Evolutionary conservation across 2,329 filamentous ascomycete species (phyloP), one percentile per base, ranked within the genome.

Genomic region (Torrubiella hemipterigena): DNA sequence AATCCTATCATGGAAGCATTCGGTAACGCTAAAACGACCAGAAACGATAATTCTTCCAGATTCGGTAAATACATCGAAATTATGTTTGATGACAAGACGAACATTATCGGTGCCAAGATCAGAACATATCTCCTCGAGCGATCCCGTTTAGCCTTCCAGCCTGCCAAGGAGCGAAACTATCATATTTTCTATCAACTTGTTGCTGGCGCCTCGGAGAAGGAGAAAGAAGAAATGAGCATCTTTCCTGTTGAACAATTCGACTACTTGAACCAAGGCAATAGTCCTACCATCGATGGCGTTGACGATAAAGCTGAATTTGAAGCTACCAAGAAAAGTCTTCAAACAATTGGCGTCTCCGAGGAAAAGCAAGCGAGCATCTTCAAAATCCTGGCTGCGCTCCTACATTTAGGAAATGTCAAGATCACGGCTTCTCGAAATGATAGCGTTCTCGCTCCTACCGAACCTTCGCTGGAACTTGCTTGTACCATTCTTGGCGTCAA

Each of bases 1-100:
- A 98, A 98, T 55, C 91, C 91, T 23, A 94, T 98, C 54, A 98
- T 98, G 91, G 91, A 98, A 73, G 89, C 91, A 20, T 98, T 98
- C 52, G 91, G 91, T 55, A 98, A 98, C 64, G 91, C 91, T 33
- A 98, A 98, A 65, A 98, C 91, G n/a, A 98, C 91, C 9, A 74
- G 91, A 55, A 98, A 98, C 63, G 91, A 98, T 62, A 98, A 98
- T 62, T 98, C 91, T 27, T 98, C 91, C 25, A 77, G 91, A 50
- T 98, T 98, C 59, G 91, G 91, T 56, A 98, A 98, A 68, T 98
- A 98, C 58, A 96, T 98, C 47, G 91, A 98, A 63, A 98, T 98
- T 54, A 89, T 96, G 85, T 98, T 98, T 57, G 87, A 96, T 61
- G 75, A 84, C 40, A 74, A 80, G 49, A 94, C 85, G 39, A 91